These are phyloP conservation scores for Cyclotella cryptica DNA, from an alignment of 108 stramenopile genomes.

Conservation along the genomic window DNA sequence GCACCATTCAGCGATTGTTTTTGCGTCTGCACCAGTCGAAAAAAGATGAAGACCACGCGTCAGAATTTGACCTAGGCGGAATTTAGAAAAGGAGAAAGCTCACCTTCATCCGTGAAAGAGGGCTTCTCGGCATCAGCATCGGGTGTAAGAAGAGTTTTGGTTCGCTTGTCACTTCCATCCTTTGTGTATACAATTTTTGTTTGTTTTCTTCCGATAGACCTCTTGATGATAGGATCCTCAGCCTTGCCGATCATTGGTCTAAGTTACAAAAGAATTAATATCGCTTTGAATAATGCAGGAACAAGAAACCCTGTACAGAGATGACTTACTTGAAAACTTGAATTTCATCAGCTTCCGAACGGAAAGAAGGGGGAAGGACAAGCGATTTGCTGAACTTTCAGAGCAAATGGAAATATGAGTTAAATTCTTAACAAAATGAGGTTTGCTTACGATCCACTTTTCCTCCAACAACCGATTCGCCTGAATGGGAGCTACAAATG, in stretches of 20 bases:
- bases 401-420: background rate
- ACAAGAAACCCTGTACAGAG: background rate
- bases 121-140: constrained; percentile 35
- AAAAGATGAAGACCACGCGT: background rate
- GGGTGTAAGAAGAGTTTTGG: constrained; percentile 35
- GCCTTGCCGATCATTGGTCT: constrained; percentile 51
- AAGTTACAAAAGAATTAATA: background rate
- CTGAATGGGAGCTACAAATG: background rate
- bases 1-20: constrained; percentile 45
- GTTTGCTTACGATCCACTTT: constrained; percentile 48
- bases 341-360: constrained; percentile 24
- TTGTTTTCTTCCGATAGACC: constrained; percentile 41
- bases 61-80: background rate
- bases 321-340: constrained; percentile 41
- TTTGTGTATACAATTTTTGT: constrained; percentile 40
- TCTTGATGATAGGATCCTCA: constrained; percentile 49
- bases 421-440: background rate
- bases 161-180: constrained; percentile 41
- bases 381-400: background rate
- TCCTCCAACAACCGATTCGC: constrained; percentile 53
- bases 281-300: background rate
- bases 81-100: background rate
- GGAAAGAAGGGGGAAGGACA: no score
- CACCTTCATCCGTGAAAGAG: constrained; percentile 38
- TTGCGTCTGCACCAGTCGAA: constrained; percentile 17